These are phyloP conservation scores for Eutrema yunnanense DNA, from an alignment of 345 rosid species.

Conservation along the genomic window DNA sequence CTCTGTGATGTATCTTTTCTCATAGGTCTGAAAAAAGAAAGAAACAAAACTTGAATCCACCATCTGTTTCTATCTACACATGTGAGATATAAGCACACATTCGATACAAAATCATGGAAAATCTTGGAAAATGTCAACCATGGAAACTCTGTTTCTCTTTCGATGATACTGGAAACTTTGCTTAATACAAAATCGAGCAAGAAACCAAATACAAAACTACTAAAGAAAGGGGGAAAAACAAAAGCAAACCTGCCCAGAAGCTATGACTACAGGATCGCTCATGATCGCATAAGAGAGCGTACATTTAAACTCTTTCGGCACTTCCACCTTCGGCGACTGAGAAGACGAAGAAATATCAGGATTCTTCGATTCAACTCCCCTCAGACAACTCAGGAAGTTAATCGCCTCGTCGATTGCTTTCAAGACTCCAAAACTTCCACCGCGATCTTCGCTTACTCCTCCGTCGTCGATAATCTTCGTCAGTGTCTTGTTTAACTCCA, in stretches of 20 bases:
- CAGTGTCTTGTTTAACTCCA: background rate
- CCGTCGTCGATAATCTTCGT: constrained; percentile 27
- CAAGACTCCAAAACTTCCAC: constrained; percentile 12
- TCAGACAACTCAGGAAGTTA: constrained; percentile 27
- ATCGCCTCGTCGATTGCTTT: constrained; percentile 35
- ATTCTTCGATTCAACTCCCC: constrained; percentile 17
- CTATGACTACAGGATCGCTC: constrained; percentile 52
- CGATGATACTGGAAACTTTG: background rate
- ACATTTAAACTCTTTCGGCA: constrained; percentile 23
- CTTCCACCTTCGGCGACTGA: background rate
- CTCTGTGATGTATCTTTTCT: constrained; percentile 36
- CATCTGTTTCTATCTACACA: background rate
- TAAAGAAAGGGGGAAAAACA: no score
- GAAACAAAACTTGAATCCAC: background rate
- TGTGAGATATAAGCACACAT: background rate
- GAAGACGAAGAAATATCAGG: background rate
- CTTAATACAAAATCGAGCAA: background rate
- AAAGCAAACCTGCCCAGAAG: constrained; percentile 57
- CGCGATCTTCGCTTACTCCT: background rate
- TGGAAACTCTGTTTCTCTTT: background rate
- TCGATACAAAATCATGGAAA: background rate
- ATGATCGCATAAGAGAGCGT: constrained; percentile 14
- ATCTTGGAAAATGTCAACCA: constrained; percentile 1
- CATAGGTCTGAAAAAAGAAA: constrained; percentile 44
- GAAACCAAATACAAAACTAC: background rate